Base-by-base conservation (phyloP, 139 green algal species). In the Nannochloris sp. region DNA sequence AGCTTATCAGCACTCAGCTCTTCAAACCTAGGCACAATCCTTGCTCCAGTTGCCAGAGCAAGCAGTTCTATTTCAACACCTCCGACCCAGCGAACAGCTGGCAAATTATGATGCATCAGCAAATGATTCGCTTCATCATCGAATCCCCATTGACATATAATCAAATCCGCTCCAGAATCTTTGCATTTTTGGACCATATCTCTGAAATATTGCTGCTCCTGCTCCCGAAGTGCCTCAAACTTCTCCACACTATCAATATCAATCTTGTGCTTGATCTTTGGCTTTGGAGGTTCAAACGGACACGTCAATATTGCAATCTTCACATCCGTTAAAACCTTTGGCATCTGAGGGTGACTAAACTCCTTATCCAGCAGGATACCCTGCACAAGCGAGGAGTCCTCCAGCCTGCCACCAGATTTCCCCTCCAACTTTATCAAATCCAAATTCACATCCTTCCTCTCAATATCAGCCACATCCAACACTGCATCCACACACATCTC, bases 201-300 rank as follows among this genome's bases (percentile, higher is more conserved):
- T 3, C 66, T 75, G 67, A 99, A 99, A 79, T 98, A 99, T 64
- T 95, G 64, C 69, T 88, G 66, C 84, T 99, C 94, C 48, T 81
- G 75, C 18, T 83, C 49, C 5, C 86, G 80, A 66, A 99, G 79
- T 48, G 72, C 61, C 81, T 99, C 87, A 70, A 94, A 98, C 83
- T 98, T 97, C 75, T 98, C 90, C 44, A 95, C 94, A 10, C 76
- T 92, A 83, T 96, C 88, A 55, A 99, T 98, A 67, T 99, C 92
- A 37, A 97, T 78, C 84, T 99, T 99, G 80, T 99, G 94, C 87
- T 99, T 99, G 56, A 92, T 99, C 82, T 99, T 99, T 53, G 94
- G 94, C 89, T 98, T 98, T 9, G 94, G 94, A 0, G 94, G 90
- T 87, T 99, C 94, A 74, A 99, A 99, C 24, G 94, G 91, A 71